phyloP scores from a whole-genome alignment of 805 yeast genomes.

The Metschnikowia picachoensis region DNA sequence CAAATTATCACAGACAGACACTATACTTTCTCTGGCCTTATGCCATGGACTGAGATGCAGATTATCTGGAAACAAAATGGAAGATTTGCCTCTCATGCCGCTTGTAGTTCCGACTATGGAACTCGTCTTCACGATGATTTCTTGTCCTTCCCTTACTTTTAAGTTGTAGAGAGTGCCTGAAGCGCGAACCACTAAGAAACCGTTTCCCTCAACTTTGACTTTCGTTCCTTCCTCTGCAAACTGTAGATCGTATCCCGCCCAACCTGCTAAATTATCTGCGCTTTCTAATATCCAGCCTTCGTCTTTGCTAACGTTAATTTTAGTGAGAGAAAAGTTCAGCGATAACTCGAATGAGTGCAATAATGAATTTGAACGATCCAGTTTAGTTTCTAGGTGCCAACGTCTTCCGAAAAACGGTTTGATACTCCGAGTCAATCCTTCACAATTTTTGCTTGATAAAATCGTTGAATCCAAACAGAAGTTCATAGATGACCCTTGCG shows the following conservation, averaged over 20 bases:
- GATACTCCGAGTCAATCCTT: conserved; percentile 3
- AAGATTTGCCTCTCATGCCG: neutral
- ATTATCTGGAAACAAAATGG: neutral
- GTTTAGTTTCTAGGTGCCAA: conserved; percentile 13
- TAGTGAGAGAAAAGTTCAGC: conserved; percentile 1
- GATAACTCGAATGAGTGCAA: conserved; percentile 8
- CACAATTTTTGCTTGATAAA: conserved; percentile 5
- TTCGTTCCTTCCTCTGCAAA: neutral
- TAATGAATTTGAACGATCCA: conserved; percentile 7
- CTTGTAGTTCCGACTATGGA: conserved; percentile 2
- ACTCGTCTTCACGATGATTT: neutral
- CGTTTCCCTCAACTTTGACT: conserved; percentile 5
- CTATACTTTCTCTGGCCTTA: too few species aligned
- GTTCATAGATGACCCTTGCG: conserved; percentile 9
- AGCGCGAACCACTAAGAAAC: conserved; percentile 9
- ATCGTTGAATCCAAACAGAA: conserved; percentile 5
- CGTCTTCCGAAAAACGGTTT: conserved; percentile 3
- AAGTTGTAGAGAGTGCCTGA: conserved; percentile 2
- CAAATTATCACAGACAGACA: too few species aligned
- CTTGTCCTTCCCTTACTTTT: conserved; percentile 4
- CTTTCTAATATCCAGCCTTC: conserved; percentile 9
- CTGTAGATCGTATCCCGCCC: conserved; percentile 13
- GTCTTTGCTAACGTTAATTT: conserved; percentile 1
- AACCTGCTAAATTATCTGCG: conserved; percentile 7
- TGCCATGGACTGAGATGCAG: too few species aligned